A percentile compares a stretch with the other conserved stretches of the same genome.
These are phyloP conservation scores for Botrytis medusae DNA, from an alignment of 2,329 filamentous ascomycete genomes.

Conservation along the genomic window DNA sequence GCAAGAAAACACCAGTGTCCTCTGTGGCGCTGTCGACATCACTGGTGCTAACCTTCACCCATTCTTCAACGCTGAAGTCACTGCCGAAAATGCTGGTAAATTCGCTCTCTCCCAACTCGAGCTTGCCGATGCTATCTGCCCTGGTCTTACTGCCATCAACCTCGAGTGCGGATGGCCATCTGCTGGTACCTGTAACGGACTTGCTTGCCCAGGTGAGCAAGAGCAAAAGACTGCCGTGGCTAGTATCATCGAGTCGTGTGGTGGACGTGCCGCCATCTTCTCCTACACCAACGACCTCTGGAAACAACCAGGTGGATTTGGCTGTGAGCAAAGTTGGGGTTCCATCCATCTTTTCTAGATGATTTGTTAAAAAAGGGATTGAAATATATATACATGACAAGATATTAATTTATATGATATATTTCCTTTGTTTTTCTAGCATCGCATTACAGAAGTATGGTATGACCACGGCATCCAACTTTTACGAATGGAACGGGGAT, in stretches of 20 bases:
- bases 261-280: conserved; percentile 76
- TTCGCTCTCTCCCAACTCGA: conserved; percentile 76
- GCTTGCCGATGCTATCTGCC: conserved; percentile 69
- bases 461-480: neutral
- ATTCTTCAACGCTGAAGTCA: conserved; percentile 79
- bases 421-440: conserved; percentile 4
- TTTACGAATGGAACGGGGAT: neutral
- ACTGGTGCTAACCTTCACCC: conserved; percentile 87
- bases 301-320: conserved; percentile 70
- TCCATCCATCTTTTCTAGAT: conserved; percentile 26
- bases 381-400: conserved; percentile 2
- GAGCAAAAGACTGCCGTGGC: conserved; percentile 74
- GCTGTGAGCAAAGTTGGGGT: conserved; percentile 81
- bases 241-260: conserved; percentile 65
- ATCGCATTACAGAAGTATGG: neutral
- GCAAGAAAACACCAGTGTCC: conserved; percentile 57
- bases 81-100: conserved; percentile 64
- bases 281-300: conserved; percentile 76
- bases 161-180: conserved; percentile 91
- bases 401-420: neutral
- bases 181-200: conserved; percentile 66
- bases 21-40: conserved; percentile 76
- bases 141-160: conserved; percentile 71
- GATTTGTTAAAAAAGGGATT: neutral
- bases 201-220: conserved; percentile 62